Conservation (phyloP, 257 asterid species). For the Solanum corneliomulleri region DNA sequence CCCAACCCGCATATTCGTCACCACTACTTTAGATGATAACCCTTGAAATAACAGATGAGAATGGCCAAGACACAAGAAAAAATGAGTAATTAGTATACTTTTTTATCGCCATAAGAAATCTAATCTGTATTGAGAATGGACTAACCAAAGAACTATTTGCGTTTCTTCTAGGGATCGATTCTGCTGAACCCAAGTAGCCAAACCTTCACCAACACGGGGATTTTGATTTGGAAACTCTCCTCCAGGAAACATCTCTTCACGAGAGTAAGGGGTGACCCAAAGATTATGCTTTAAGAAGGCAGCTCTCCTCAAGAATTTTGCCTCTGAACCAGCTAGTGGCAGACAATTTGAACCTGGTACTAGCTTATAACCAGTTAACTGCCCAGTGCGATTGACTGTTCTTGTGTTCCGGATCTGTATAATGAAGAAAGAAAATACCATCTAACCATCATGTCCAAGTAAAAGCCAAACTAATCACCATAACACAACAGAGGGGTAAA, state of each 20-base stretch:
- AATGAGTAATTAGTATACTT: background rate
- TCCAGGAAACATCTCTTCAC: conserved; percentile 27
- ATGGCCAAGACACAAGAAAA: background rate
- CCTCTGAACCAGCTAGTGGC: conserved; percentile 91
- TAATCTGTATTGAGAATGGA: background rate
- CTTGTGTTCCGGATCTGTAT: conserved; percentile 76
- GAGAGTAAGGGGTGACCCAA: conserved; percentile 32
- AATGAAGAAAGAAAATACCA: background rate
- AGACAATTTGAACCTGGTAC: conserved; percentile 91
- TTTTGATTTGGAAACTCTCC: conserved; percentile 37
- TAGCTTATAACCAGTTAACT: conserved; percentile 78
- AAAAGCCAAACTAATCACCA: conserved; percentile 41
- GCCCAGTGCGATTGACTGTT: conserved; percentile 82
- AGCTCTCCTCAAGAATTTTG: conserved; percentile 88
- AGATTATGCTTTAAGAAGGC: conserved; percentile 86
- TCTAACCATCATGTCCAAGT: background rate
- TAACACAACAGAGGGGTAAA: conserved; percentile 68
- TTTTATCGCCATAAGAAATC: background rate
- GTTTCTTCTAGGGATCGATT: conserved; percentile 30
- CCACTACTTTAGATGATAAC: background rate
- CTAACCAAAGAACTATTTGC: conserved; percentile 35
- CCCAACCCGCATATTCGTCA: too few species aligned
- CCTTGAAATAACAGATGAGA: background rate
- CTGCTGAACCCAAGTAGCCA: conserved; percentile 29
- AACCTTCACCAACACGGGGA: conserved; percentile 34